Base-by-base conservation (phyloP, 352 stramenopile genomes). In the Globisporangium megalacanthum region DNA sequence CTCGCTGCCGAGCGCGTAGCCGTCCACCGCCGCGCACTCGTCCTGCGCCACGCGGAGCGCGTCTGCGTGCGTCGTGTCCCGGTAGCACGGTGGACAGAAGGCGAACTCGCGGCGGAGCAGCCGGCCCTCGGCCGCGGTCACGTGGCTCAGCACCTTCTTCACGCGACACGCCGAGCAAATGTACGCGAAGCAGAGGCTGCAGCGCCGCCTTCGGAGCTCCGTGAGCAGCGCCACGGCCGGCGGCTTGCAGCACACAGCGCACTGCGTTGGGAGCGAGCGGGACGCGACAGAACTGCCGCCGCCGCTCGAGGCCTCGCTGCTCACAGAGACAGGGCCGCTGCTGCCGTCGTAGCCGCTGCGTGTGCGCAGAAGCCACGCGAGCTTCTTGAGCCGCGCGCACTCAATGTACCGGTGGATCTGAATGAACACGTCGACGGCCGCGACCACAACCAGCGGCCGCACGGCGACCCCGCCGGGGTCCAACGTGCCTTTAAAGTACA, bases 21-120 rank as follows among this genome's bases (percentile, higher is more conserved):
- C 36, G 31, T 54, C 46, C 19, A 25, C 17, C 22, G 47, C 36
- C 35, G 60, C 62, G 11, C 70, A 37, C 53, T 73, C 66, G 33
- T 68, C 48, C 42, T 72, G 56, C n/a, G 61, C 65, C 46, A 69
- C 63, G 13, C 11, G n/a, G 15, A 57, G 51, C 33, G 62, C 63
- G 39, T 66, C 57, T 20, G 52, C 61, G 1, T 45, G 58, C 3
- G 48, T 41, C 41, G 60, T 58, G 35, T 72, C 50, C 20, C 22
- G 35, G 17, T 66, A 69, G 45, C 65, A 72, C 1, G 54, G 42
- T 0, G 61, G 29, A 41, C 66, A 73, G 49, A 73, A 73, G 31
- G 36, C 46, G 20, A 54, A 54, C 37, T 44, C 19, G 13, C 46
- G 53, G 29, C 50, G 41, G 25, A 31, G 22, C 25, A 52, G 53